Evolutionary conservation across 257 asterid genomes (phyloP).

Genomic region (Solanum neorickii): DNA sequence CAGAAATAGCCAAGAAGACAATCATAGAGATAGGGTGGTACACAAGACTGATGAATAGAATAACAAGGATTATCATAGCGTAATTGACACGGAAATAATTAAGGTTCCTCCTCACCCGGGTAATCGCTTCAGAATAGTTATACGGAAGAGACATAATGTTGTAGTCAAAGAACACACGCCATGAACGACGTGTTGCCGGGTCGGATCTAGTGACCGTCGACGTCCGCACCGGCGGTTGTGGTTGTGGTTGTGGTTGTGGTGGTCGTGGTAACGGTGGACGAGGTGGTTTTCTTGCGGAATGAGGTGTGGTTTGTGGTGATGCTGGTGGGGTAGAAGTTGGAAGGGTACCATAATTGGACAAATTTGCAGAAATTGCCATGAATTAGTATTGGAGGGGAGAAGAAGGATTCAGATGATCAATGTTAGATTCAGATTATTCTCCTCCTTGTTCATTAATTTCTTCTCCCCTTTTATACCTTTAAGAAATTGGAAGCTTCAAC

Average conservation of each 20-base stretch:
- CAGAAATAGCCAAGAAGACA: conserved; percentile 37
- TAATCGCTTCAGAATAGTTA: conserved; percentile 45
- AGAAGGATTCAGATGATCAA: not conserved
- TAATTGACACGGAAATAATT: conserved; percentile 74
- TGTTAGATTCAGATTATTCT: not conserved
- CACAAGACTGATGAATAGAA: conserved; percentile 68
- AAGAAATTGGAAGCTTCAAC: not conserved
- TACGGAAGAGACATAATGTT: conserved; percentile 45
- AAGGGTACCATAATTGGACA: conserved; percentile 18
- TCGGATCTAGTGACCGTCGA: conserved; percentile 19
- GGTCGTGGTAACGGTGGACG: conserved; percentile 13
- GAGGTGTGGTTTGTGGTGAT: not conserved
- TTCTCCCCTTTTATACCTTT: not conserved
- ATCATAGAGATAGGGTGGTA: conserved; percentile 81
- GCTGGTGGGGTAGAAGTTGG: conserved; percentile 8
- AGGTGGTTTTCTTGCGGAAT: conserved; percentile 22
- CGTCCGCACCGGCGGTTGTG: not conserved
- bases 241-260: not conserved
- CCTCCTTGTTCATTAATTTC: not conserved
- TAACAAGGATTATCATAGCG: conserved; percentile 39
- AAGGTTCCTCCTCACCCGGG: conserved; percentile 57
- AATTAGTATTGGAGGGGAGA: not conserved
- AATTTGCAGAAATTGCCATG: not conserved
- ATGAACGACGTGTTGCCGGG: conserved; percentile 53
- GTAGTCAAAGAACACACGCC: conserved; percentile 46